phyloP scores from a whole-genome alignment of 108 stramenopile species.

The Thalassiosira profunda region DNA sequence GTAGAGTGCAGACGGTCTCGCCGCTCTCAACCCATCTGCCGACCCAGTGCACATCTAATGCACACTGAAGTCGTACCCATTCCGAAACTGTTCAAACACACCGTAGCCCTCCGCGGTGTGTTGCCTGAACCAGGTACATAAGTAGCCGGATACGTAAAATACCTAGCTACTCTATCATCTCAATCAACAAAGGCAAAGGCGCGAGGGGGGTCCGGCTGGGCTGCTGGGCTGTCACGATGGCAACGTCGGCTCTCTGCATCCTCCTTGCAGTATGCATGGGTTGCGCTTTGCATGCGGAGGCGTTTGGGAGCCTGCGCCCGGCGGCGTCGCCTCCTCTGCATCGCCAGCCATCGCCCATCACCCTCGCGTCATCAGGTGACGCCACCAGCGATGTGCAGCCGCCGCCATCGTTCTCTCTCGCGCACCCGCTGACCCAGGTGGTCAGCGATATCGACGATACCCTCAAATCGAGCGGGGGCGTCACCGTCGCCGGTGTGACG shows the following conservation, averaged over 20 bases:
- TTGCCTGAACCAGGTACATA: background rate
- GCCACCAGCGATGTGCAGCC: background rate
- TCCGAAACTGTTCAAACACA: background rate
- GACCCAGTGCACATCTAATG: background rate
- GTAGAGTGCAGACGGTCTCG: too few species aligned
- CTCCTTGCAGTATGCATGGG: too few species aligned
- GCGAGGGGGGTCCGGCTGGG: too few species aligned
- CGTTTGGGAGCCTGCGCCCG: too few species aligned
- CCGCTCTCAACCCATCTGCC: background rate
- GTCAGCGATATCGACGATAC: conserved; percentile 95
- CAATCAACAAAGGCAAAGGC: too few species aligned
- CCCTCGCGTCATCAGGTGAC: background rate
- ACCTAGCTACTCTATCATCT: too few species aligned
- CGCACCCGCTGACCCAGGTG: conserved; percentile 39
- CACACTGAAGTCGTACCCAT: conserved; percentile 1
- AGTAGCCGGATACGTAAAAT: too few species aligned
- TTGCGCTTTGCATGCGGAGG: too few species aligned
- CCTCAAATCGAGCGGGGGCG: conserved; percentile 91
- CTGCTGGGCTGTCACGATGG: too few species aligned
- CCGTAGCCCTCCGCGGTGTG: background rate
- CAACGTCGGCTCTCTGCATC: too few species aligned
- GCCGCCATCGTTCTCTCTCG: conserved; percentile 10
- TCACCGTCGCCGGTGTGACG: conserved; percentile 85
- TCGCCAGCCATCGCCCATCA: background rate
- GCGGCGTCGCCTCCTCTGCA: too few species aligned